Evolutionary conservation across 2,329 filamentous ascomycete genomes (phyloP), one percentile per base, ranked within the genome.

Genomic region (Colletotrichum cordylinicola): DNA sequence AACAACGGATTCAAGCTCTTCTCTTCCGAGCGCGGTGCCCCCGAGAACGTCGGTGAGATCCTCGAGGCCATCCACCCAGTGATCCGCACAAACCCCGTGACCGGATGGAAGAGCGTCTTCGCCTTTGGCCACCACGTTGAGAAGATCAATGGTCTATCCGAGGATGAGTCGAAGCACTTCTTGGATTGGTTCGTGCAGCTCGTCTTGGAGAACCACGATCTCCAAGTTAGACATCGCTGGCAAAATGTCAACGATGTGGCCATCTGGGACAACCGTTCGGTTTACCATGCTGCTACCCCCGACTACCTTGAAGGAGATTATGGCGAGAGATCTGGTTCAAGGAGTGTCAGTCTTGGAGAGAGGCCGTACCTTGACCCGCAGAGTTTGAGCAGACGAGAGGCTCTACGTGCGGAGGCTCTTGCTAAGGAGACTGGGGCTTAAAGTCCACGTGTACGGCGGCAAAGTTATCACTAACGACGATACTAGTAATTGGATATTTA

Each of bases 261-360:
- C 2, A 90, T 91, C 77, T 91, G 90, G 90, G 90, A 92, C 77
- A 91, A 91, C 78, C 84, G 90, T 9, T 88, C 85, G n/a, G 88
- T 88, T 1, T 91, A 88, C 78, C 90, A 92, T 77, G 86, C 87
- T 3, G 90, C 89, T 0, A 91, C 89, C 0, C 86, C 86, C 15
- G 90, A 91, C 77, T 89, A 90, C 77, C 84, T 85, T 60, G 81
- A 85, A 6, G 82, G 85, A 6, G 85, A 82, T 1, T 79, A 86
- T 9, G 90, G 89, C 1, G 85, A 89, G 77, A 81, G 90, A 6
- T 85, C 84, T 10, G 90, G 90, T 0, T 86, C 87, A 37, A 81
- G 90, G 2, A 88, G 86, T 4, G 89, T 91, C 9, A 88, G 89
- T 7, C 78, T 91, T 16, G 90, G 90, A 0, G 90, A 91, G 82